Conservation (phyloP, 768 basidiomycete species). For the Termitomyces heimii region DNA sequence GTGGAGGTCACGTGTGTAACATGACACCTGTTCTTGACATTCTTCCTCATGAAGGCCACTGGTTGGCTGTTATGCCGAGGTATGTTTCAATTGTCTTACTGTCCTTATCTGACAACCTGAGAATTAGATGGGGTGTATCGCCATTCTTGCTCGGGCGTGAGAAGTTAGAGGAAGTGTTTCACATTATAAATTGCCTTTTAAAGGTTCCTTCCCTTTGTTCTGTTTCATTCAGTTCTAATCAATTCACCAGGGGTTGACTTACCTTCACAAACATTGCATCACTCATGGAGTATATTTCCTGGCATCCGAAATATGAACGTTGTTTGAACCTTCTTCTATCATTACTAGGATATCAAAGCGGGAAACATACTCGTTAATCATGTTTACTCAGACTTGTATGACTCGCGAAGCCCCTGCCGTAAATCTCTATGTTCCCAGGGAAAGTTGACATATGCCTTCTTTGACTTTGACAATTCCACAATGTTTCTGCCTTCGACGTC, state of each 20-base stretch:
- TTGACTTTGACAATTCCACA: not conserved
- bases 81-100: not conserved
- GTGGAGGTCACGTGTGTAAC: no score
- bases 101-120: not conserved
- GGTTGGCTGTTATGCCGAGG: not conserved
- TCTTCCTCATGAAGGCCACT: not conserved
- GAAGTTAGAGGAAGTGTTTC: not conserved
- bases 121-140: not conserved
- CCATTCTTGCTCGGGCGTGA: not conserved
- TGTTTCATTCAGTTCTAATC: not conserved
- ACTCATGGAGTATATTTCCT: constrained; percentile 15
- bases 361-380: not conserved
- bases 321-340: not conserved
- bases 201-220: not conserved
- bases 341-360: not conserved
- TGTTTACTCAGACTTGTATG: not conserved
- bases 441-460: not conserved
- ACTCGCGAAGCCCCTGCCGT: not conserved
- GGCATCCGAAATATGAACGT: constrained; percentile 4
- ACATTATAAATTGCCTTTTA: not conserved
- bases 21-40: not conserved
- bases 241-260: constrained; percentile 12
- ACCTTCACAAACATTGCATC: constrained; percentile 16
- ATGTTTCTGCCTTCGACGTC: not conserved
- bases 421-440: not conserved